These are phyloP conservation scores for Pleurotus pulmonarius DNA, from an alignment of 768 basidiomycete species.

Conservation along the genomic window DNA sequence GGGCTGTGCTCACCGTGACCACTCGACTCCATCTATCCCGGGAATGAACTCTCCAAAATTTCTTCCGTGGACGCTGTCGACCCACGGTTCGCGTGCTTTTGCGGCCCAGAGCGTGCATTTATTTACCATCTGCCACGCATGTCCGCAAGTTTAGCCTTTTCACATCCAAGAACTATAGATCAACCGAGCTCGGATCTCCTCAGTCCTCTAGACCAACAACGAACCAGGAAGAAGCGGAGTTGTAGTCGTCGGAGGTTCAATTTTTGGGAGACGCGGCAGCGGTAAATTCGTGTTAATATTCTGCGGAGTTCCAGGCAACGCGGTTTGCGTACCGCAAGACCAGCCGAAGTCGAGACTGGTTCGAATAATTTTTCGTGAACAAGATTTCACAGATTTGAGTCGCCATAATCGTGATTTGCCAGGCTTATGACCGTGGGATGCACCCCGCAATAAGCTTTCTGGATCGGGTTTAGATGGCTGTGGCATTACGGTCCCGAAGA, in stretches of 20 bases:
- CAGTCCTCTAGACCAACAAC: background rate
- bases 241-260: constrained; percentile 1
- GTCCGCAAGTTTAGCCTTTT: constrained; percentile 7
- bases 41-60: background rate
- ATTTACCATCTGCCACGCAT: constrained; percentile 5
- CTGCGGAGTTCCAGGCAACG: too few species aligned
- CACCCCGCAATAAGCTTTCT: constrained; percentile 6
- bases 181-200: constrained; percentile 4
- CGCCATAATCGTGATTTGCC: background rate
- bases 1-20: constrained; percentile 3
- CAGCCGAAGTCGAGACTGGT: too few species aligned
- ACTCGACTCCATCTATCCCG: background rate
- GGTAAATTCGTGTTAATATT: background rate
- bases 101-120: background rate
- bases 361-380: too few species aligned
- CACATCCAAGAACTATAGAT: constrained; percentile 5
- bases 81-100: constrained; percentile 1
- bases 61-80: background rate
- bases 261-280: constrained; percentile 7
- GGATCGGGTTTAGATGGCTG: constrained; percentile 1
- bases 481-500: constrained; percentile 3
- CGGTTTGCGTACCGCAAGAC: too few species aligned
- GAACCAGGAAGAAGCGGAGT: background rate
- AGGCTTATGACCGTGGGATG: constrained; percentile 5
- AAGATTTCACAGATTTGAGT: too few species aligned